Conservation (phyloP, 495 filamentous ascomycete species). For the Apiosordaria backusii region DNA sequence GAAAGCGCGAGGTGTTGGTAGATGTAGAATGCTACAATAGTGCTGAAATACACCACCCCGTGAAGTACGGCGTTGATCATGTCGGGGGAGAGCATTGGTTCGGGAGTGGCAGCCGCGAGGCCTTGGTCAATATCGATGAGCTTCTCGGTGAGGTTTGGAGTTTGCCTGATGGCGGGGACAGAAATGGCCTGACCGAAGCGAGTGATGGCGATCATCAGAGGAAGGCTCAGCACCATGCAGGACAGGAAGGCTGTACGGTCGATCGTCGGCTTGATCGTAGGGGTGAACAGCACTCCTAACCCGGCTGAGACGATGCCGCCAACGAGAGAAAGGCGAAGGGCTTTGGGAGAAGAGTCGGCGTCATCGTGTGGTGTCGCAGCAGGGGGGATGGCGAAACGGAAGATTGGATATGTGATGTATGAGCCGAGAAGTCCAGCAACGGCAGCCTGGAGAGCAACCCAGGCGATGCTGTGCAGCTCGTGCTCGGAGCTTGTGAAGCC, state of each 20-base stretch:
- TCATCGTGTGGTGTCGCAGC: background rate
- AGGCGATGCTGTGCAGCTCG: slow-evolving; percentile 20
- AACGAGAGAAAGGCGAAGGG: slow-evolving; percentile 9
- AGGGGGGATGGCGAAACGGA: background rate
- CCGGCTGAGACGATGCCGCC: slow-evolving; percentile 19
- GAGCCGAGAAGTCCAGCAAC: slow-evolving; percentile 12
- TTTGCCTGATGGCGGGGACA: background rate
- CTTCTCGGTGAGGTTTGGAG: background rate
- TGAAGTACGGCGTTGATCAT: background rate
- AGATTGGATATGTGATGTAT: slow-evolving; percentile 4
- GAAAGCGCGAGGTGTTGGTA: too few relatives aligned
- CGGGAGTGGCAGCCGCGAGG: background rate
- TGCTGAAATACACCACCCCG: background rate
- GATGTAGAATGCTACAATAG: background rate
- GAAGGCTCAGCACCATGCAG: slow-evolving; percentile 19
- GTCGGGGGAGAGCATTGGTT: background rate
- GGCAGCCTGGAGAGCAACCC: slow-evolving; percentile 19
- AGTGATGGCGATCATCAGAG: slow-evolving; percentile 15
- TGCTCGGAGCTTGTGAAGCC: slow-evolving; percentile 9
- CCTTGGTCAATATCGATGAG: background rate
- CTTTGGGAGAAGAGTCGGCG: background rate
- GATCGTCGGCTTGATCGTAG: slow-evolving; percentile 10
- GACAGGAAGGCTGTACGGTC: slow-evolving; percentile 14
- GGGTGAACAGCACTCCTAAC: slow-evolving; percentile 13
- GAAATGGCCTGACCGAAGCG: background rate